phyloP scores from a whole-genome alignment of 805 yeast species.

The Candida xiaguanensis region DNA sequence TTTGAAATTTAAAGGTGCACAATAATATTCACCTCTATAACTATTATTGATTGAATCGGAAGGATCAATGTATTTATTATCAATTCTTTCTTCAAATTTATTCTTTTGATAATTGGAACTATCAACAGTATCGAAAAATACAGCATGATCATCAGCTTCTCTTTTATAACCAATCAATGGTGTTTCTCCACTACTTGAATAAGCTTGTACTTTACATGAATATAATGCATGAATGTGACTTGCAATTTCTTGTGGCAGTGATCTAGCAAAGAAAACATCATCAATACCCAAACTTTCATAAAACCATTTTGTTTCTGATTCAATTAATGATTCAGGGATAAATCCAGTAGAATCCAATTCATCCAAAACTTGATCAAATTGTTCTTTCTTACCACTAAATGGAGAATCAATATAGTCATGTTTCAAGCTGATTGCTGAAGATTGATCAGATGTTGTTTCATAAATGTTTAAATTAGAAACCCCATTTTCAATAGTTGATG shows the following conservation, averaged over 20 bases:
- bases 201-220: conserved; percentile 90
- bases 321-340: conserved; percentile 83
- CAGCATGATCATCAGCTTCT: conserved; percentile 82
- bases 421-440: conserved; percentile 27
- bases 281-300: conserved; percentile 85
- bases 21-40: conserved; percentile 76
- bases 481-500: conserved; percentile 14
- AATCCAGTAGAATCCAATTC: conserved; percentile 78
- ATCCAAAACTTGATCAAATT: conserved; percentile 78
- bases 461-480: conserved; percentile 19
- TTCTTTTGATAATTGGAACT: conserved; percentile 28
- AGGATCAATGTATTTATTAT: conserved; percentile 72
- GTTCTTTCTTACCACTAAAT: conserved; percentile 77
- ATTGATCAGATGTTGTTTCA: conserved; percentile 26
- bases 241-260: conserved; percentile 74
- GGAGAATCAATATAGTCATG: conserved; percentile 72
- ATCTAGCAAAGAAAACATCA: conserved; percentile 87
- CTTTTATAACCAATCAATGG: conserved; percentile 75
- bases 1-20: conserved; percentile 54
- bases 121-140: conserved; percentile 71
- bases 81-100: conserved; percentile 71
- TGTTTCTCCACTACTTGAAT: conserved; percentile 24
- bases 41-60: conserved; percentile 32
- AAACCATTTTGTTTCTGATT: conserved; percentile 85
- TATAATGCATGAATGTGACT: conserved; percentile 84